Evolutionary conservation across 2,329 filamentous ascomycete species (phyloP).

Genomic region (Trichoderma polysporum): DNA sequence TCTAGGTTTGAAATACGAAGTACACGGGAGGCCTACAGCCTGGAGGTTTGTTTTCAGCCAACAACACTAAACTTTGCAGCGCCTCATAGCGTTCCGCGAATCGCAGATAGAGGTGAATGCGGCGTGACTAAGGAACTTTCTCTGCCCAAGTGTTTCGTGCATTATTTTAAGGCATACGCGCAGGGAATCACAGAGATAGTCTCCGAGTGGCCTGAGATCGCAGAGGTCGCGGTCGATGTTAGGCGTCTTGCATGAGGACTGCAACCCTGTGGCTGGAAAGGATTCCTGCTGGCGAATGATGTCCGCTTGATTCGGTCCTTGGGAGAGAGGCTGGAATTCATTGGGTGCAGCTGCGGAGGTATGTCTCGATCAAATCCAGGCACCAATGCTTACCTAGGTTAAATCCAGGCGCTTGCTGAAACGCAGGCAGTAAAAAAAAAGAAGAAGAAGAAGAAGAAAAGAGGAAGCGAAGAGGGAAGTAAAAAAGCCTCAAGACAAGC

Average conservation of each 20-base stretch:
- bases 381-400: not conserved
- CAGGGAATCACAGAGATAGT: not conserved
- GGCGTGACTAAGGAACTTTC: not conserved
- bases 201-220: not conserved
- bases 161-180: not conserved
- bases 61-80: not conserved
- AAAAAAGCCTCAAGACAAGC: not conserved
- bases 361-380: not conserved
- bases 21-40: constrained; percentile 8
- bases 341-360: not conserved
- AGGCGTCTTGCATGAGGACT: not conserved
- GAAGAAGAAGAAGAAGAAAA: not conserved
- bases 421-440: not conserved
- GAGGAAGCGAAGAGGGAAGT: not conserved
- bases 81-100: not conserved
- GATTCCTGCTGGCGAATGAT: not conserved
- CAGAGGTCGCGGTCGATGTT: not conserved
- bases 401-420: not conserved
- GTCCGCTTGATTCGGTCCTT: not conserved
- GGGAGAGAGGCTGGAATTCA: not conserved
- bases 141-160: not conserved
- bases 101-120: not conserved
- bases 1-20: not conserved
- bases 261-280: not conserved
- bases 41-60: not conserved